Conservation (phyloP, 1,284 basidiomycete species). For the Athelia sp. region DNA sequence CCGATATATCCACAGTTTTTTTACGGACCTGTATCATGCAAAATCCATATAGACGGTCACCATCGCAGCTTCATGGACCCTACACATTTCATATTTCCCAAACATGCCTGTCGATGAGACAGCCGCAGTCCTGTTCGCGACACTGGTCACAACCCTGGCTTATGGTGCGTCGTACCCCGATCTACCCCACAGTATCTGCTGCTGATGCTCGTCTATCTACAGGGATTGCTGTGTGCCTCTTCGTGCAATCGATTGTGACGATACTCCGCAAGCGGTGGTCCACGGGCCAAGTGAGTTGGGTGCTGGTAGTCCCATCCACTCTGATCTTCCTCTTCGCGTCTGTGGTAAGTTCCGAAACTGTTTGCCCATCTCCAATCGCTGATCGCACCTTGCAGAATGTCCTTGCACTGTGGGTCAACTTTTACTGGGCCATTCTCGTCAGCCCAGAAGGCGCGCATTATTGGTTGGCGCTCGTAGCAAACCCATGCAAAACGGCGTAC, state of each 20-base stretch:
- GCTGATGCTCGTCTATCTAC: neutral
- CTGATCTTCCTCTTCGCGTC: neutral
- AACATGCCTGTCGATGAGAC: no score
- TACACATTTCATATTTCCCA: no score
- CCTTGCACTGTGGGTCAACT: neutral
- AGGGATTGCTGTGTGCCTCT: neutral
- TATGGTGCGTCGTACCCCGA: no score
- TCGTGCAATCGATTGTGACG: neutral
- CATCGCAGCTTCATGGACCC: no score
- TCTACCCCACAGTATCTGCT: no score
- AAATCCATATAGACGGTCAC: no score
- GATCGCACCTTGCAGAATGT: neutral
- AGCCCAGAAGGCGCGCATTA: neutral
- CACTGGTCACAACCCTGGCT: no score
- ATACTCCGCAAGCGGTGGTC: neutral
- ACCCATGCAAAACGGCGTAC: neutral
- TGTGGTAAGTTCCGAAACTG: neutral
- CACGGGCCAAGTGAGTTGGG: neutral
- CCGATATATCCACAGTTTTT: no score
- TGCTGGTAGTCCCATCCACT: neutral
- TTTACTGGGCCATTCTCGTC: neutral
- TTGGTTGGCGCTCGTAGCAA: neutral
- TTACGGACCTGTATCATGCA: no score
- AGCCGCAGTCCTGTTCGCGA: no score
- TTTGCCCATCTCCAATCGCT: neutral